Evolutionary conservation across 2,329 filamentous ascomycete genomes (phyloP).

Genomic region (Cryphonectria nitschkei): DNA sequence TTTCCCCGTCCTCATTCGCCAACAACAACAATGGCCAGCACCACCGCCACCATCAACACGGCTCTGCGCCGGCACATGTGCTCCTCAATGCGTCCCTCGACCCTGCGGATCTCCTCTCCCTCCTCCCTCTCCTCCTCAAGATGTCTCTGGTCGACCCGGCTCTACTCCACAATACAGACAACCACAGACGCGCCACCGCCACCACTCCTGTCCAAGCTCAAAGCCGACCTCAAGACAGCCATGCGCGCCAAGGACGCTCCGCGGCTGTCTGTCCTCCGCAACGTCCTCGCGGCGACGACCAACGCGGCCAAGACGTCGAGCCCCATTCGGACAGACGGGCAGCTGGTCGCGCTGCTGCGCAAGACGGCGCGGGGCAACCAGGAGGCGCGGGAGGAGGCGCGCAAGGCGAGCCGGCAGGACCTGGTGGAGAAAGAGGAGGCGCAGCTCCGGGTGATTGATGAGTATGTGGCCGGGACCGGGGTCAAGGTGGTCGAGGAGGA

Average conservation of each 20-base stretch:
- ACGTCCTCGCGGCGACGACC: conserved; percentile 69
- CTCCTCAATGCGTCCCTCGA: conserved; percentile 15
- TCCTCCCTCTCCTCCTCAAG: conserved; percentile 8
- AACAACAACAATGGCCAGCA: conserved; percentile 23
- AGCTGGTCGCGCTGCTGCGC: conserved; percentile 69
- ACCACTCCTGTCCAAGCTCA: conserved; percentile 57
- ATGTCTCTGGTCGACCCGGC: conserved; percentile 32
- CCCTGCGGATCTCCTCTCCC: conserved; percentile 14
- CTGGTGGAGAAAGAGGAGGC: conserved; percentile 70
- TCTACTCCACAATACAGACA: conserved; percentile 40
- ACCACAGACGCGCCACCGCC: conserved; percentile 44
- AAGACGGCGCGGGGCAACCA: conserved; percentile 62
- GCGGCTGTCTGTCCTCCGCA: conserved; percentile 70
- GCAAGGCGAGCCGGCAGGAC: conserved; percentile 65
- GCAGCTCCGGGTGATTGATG: conserved; percentile 67
- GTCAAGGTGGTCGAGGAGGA: conserved; percentile 62
- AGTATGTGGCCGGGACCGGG: conserved; percentile 63
- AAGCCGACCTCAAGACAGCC: conserved; percentile 65
- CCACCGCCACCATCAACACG: not conserved
- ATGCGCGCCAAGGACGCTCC: conserved; percentile 68
- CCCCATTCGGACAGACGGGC: conserved; percentile 72
- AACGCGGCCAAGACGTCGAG: conserved; percentile 73
- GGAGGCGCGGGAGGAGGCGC: conserved; percentile 67
- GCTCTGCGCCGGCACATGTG: conserved; percentile 23
- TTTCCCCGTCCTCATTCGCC: not conserved